Base-by-base conservation (phyloP, 495 filamentous ascomycete species). In the Durotheca rogersii region DNA sequence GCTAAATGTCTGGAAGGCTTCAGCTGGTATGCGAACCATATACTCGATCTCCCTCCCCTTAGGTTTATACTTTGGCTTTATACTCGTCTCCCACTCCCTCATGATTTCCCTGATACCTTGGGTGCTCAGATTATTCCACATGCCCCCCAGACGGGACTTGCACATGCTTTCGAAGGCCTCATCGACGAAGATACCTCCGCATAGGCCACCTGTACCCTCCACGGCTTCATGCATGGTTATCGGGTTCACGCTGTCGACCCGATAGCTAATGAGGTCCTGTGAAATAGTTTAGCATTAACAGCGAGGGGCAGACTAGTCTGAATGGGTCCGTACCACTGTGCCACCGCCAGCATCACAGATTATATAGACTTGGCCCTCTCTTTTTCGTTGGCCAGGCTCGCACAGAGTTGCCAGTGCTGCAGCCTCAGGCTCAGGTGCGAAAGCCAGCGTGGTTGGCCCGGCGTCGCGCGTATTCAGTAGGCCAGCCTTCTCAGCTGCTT, bases 311-410 rank as follows among this genome's bases (percentile, higher is more conserved):
- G 25, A n/a, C n/a, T n/a, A n/a, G n/a, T n/a, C n/a, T n/a, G n/a
- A n/a, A n/a, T n/a, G 25, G 1, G 7, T 12, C 56, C 57, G 20
- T 39, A 66, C 60, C 15, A 64, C 55, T 0, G 64, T 64, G n/a
- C 57, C 63, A 1, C 60, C 63, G 3, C 63, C 63, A 6, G 48
- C 51, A 42, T 66, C 60, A 15, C 63, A 66, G 7, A 66, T 52
- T 7, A 66, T 32, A 18, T 61, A 59, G 10, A 50, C 51, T 3
- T 64, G 45, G 0, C 53, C 37, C 35, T 49, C 34, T 12, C 40
- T 41, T 14, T 60, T 36, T 5, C 21, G 30, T 6, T 40, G 39
- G 1, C 48, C 37, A 9, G 41, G 38, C 5, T 59, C 56, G 30
- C 47, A 44, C 1, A 66, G 47, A 1, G 54, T 64, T 7, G 43